Evolutionary conservation across 805 yeast genomes (phyloP).

Genomic region (Jamesozyma gamospora): DNA sequence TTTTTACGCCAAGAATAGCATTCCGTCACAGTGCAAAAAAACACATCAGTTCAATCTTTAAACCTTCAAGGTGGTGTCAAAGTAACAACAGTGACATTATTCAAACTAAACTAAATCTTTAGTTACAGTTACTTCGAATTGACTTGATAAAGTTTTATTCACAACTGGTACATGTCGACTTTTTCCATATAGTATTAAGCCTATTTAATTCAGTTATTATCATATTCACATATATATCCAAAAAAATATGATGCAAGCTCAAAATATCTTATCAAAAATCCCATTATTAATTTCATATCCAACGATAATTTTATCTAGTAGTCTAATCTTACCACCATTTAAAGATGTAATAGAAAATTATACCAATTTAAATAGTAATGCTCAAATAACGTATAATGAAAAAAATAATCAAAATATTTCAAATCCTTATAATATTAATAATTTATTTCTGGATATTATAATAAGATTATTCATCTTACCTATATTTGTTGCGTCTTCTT

Average conservation of each 20-base stretch:
- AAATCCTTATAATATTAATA: not conserved
- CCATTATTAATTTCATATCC: conserved; percentile 27
- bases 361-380: not conserved
- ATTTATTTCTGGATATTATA: not conserved
- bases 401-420: not conserved
- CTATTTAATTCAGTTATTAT: too few relatives aligned
- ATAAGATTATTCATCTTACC: conserved; percentile 13
- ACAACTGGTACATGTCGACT: too few relatives aligned
- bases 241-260: conserved; percentile 6
- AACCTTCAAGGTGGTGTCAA: too few relatives aligned
- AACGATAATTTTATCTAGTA: conserved; percentile 24
- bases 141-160: too few relatives aligned
- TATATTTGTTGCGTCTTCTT: conserved; percentile 14
- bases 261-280: conserved; percentile 16
- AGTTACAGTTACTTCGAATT: too few relatives aligned
- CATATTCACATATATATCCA: too few relatives aligned
- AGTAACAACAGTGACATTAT: too few relatives aligned
- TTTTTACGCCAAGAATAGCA: too few relatives aligned
- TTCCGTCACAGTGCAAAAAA: too few relatives aligned
- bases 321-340: conserved; percentile 14
- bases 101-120: too few relatives aligned
- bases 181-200: too few relatives aligned
- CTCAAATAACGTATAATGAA: not conserved
- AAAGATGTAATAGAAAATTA: conserved; percentile 5
- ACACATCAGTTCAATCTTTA: too few relatives aligned